Percentiles rank a stretch among this genome's conserved stretches.
These are phyloP conservation scores for Omphalea diandra DNA, from an alignment of 441 rosid species.

Conservation along the genomic window DNA sequence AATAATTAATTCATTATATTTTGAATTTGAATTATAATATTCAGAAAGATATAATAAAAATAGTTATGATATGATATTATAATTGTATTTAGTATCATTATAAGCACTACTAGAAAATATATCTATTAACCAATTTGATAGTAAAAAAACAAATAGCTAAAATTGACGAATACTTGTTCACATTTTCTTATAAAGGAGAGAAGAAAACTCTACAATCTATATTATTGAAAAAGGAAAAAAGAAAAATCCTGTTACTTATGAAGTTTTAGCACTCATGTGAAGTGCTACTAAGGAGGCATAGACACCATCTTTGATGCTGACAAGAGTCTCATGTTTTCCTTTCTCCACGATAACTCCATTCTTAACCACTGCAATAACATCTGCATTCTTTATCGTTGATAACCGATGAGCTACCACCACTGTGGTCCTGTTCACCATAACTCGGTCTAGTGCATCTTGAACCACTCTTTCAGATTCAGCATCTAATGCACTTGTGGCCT, in stretches of 20 bases:
- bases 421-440: slow-evolving; percentile 60
- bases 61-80: too few relatives aligned
- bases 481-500: slow-evolving; percentile 73
- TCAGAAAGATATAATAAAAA: too few relatives aligned
- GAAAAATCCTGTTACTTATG: too few relatives aligned
- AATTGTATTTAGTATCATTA: too few relatives aligned
- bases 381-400: slow-evolving; percentile 62
- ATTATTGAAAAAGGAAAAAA: neutral
- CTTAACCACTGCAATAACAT: slow-evolving; percentile 66
- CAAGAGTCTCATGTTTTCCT: slow-evolving; percentile 58
- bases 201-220: too few relatives aligned
- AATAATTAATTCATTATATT: too few relatives aligned
- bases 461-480: slow-evolving; percentile 73
- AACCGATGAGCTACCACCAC: slow-evolving; percentile 72
- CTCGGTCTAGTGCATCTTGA: slow-evolving; percentile 62
- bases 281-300: slow-evolving; percentile 67
- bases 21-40: too few relatives aligned
- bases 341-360: slow-evolving; percentile 72
- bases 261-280: slow-evolving; percentile 45
- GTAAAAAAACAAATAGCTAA: too few relatives aligned
- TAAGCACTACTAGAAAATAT: too few relatives aligned
- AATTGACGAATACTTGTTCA: too few relatives aligned
- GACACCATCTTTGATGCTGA: slow-evolving; percentile 50
- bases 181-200: too few relatives aligned
- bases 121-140: too few relatives aligned